Evolutionary conservation across 176 grass and related monocot genomes (phyloP).

Genomic region (Secale cereale): DNA sequence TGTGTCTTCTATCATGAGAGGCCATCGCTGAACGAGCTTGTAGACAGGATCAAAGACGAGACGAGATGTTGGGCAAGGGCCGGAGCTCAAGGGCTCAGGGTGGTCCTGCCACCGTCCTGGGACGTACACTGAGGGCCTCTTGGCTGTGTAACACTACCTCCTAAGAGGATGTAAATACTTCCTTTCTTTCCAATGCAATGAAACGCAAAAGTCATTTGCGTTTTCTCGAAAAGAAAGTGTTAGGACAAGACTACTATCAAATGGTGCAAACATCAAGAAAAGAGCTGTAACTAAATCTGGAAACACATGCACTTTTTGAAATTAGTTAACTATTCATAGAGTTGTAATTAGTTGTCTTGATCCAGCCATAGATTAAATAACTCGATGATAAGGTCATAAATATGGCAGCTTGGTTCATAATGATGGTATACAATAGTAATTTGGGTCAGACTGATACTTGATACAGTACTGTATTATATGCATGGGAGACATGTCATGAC

Average conservation of each 20-base stretch:
- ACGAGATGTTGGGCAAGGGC: no score
- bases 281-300: not conserved
- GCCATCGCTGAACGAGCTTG: no score
- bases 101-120: no score
- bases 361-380: constrained; percentile 9
- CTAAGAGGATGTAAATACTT: no score
- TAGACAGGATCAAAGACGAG: no score
- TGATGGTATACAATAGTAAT: not conserved
- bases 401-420: not conserved
- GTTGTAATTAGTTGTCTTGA: not conserved
- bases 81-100: no score
- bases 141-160: no score
- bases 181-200: no score
- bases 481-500: not conserved
- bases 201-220: no score
- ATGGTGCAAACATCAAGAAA: not conserved
- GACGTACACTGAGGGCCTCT: no score
- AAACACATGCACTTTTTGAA: constrained; percentile 3
- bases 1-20: no score
- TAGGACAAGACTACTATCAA: not conserved
- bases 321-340: not conserved
- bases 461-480: constrained; percentile 15
- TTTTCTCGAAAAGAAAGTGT: not conserved
- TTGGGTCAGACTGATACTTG: not conserved
- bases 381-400: not conserved